Conservation (phyloP, 805 yeast species). For the Sungouiozyma intestinalis region DNA sequence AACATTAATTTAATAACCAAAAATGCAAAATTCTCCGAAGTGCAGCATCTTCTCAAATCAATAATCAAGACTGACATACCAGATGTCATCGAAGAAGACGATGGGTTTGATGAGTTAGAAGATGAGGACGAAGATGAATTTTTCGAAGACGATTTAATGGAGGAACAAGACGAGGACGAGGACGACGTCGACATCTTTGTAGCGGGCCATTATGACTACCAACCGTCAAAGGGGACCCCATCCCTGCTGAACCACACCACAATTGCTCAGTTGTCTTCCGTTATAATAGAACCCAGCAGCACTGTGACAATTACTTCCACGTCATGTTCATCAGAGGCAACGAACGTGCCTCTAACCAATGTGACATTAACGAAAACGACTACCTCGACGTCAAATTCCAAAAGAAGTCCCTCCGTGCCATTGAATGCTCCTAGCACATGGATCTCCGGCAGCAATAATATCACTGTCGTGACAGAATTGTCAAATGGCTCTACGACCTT, state of each 20-base stretch:
- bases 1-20: slow-evolving; percentile 1
- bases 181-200: neutral
- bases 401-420: neutral
- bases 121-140: neutral
- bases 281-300: neutral
- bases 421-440: neutral
- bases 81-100: slow-evolving; percentile 4
- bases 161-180: slow-evolving; percentile 1
- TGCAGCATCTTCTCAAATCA: slow-evolving; percentile 8
- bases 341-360: neutral
- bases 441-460: neutral
- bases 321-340: neutral
- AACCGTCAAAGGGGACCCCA: no score
- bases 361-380: neutral
- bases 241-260: neutral
- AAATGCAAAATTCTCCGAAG: slow-evolving; percentile 7
- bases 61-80: slow-evolving; percentile 2
- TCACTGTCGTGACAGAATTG: neutral
- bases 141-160: slow-evolving; percentile 1
- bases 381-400: neutral
- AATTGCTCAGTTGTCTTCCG: neutral
- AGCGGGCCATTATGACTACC: no score
- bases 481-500: neutral
- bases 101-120: neutral
- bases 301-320: neutral